Percentiles rank a stretch among this genome's conserved stretches.
Evolutionary conservation across 2,329 filamentous ascomycete genomes (phyloP).

Genomic region (Colletotrichum echinochloae): DNA sequence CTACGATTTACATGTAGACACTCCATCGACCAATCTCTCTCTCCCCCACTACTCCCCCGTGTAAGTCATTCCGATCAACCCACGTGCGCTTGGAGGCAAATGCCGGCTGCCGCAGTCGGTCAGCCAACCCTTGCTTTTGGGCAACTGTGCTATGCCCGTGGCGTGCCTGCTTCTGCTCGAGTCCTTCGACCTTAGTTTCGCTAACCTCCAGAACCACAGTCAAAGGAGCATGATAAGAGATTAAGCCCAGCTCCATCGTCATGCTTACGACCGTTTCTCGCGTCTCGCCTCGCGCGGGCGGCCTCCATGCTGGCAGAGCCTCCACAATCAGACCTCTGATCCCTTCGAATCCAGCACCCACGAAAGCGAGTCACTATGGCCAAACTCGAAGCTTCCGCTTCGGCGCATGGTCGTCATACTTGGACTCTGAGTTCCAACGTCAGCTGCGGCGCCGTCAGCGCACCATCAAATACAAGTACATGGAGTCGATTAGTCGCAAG

Average conservation of each 20-base stretch:
- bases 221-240: conserved; percentile 25
- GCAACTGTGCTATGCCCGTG: not conserved
- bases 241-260: conserved; percentile 40
- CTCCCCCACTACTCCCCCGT: conserved; percentile 8
- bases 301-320: conserved; percentile 42
- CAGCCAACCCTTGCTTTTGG: not conserved
- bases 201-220: conserved; percentile 3
- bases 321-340: conserved; percentile 22
- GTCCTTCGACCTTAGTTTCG: not conserved
- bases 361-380: conserved; percentile 45
- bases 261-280: conserved; percentile 46
- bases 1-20: conserved; percentile 17
- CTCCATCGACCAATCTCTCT: not conserved
- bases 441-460: conserved; percentile 60
- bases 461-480: conserved; percentile 58
- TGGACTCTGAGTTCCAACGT: conserved; percentile 55
- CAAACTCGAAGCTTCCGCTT: conserved; percentile 63
- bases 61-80: conserved; percentile 31
- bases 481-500: conserved; percentile 58
- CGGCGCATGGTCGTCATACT: conserved; percentile 58
- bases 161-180: not conserved
- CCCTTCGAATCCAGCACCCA: conserved; percentile 29
- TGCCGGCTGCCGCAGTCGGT: conserved; percentile 16
- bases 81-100: conserved; percentile 6
- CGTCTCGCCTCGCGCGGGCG: conserved; percentile 47